phyloP scores from a whole-genome alignment of 208 protist genomes.

The Trypanosoma conorhini region DNA sequence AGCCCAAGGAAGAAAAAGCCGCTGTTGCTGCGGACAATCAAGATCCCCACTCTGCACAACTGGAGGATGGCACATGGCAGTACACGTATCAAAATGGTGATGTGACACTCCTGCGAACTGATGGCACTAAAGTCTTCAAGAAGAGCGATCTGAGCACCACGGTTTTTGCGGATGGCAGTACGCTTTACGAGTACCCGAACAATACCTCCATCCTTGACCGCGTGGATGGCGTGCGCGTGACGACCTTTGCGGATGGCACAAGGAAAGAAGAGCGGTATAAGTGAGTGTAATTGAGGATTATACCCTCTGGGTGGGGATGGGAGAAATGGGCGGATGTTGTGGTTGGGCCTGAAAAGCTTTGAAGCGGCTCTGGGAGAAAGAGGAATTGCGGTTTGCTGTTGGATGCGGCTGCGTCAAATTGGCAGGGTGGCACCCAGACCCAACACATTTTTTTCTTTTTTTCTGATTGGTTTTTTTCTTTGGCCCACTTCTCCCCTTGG shows the following conservation, averaged over 20 bases:
- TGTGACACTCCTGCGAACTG: conserved; percentile 42
- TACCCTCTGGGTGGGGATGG: background rate
- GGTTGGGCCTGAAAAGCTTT: background rate
- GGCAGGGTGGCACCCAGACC: background rate
- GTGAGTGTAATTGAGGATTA: conserved; percentile 7
- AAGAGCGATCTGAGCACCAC: conserved; percentile 63
- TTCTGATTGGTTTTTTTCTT: background rate
- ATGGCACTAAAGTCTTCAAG: conserved; percentile 69
- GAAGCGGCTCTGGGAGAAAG: background rate
- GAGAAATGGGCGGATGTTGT: background rate
- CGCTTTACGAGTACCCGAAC: conserved; percentile 79
- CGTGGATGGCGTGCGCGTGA: conserved; percentile 75
- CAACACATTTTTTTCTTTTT: background rate
- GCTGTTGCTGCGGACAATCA: background rate
- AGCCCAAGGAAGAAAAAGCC: background rate
- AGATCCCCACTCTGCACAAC: conserved; percentile 51
- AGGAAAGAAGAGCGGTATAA: conserved; percentile 49
- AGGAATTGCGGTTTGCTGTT: background rate
- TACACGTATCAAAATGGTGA: conserved; percentile 77
- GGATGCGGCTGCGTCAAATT: background rate
- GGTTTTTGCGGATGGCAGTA: conserved; percentile 59
- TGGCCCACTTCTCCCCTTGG: background rate
- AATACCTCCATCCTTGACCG: conserved; percentile 72
- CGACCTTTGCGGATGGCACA: conserved; percentile 73
- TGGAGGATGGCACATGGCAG: conserved; percentile 74